Percentiles rank a stretch among this genome's conserved stretches.
Conservation (phyloP, 2,329 filamentous ascomycete species). For the Colletotrichum tofieldiae region DNA sequence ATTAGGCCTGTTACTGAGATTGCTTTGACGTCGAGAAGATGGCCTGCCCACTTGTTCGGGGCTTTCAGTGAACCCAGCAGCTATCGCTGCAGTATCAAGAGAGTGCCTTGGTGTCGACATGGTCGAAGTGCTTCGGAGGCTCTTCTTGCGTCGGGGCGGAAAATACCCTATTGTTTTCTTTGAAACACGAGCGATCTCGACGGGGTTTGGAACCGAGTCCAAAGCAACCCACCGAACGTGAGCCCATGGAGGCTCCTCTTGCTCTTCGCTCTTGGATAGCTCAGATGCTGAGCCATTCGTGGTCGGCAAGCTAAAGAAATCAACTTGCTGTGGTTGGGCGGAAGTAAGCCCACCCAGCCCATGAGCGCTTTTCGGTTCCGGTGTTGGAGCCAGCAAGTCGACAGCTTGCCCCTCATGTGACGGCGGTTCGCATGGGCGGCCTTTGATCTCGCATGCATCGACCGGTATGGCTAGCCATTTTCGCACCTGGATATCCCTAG, state of each 20-base stretch:
- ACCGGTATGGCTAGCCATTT: slow-evolving; percentile 88
- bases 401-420: slow-evolving; percentile 59
- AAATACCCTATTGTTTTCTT: slow-evolving; percentile 90
- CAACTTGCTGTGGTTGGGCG: slow-evolving; percentile 51
- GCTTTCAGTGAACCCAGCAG: slow-evolving; percentile 28
- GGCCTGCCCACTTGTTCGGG: slow-evolving; percentile 41
- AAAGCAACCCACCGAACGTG: slow-evolving; percentile 93
- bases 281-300: slow-evolving; percentile 17
- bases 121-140: slow-evolving; percentile 75
- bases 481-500: slow-evolving; percentile 90
- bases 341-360: slow-evolving; percentile 44
- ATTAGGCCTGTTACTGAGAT: slow-evolving; percentile 54
- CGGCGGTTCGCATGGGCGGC: slow-evolving; percentile 75
- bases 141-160: slow-evolving; percentile 91
- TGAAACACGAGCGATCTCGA: slow-evolving; percentile 89
- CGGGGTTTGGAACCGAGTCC: slow-evolving; percentile 76
- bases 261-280: slow-evolving; percentile 52
- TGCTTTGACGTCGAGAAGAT: slow-evolving; percentile 61
- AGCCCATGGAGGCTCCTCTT: slow-evolving; percentile 81
- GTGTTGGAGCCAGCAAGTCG: slow-evolving; percentile 68
- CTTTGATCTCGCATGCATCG: slow-evolving; percentile 89
- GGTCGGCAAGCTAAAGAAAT: slow-evolving; percentile 41
- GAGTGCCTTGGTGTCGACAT: slow-evolving; percentile 78
- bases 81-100: slow-evolving; percentile 60
- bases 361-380: slow-evolving; percentile 49